These are phyloP conservation scores for Apophysomyces ossiformis DNA, from an alignment of 371 early-diverging fungal species.

Conservation along the genomic window DNA sequence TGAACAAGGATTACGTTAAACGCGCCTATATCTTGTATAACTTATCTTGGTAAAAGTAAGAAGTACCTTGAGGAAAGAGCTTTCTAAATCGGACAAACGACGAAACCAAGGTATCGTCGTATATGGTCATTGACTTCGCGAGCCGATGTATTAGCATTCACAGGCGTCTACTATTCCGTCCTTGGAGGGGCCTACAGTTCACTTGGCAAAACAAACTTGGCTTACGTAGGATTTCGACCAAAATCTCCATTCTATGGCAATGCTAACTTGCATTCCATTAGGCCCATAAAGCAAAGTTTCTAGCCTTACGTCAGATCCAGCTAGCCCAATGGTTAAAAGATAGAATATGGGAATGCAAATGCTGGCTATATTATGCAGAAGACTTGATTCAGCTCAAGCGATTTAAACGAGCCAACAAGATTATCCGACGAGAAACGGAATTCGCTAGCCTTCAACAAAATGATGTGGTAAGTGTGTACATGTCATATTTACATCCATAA, in stretches of 20 bases:
- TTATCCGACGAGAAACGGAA: conserved; percentile 32
- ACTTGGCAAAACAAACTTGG: conserved; percentile 44
- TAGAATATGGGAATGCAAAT: conserved; percentile 50
- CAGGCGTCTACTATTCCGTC: conserved; percentile 51
- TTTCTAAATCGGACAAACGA: not conserved
- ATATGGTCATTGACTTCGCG: conserved; percentile 37
- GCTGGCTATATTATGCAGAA: conserved; percentile 62
- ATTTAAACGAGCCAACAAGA: conserved; percentile 36
- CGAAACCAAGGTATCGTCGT: conserved; percentile 24
- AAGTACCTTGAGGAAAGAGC: not conserved
- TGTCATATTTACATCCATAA: not conserved
- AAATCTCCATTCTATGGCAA: not conserved
- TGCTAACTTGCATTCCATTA: conserved; percentile 7
- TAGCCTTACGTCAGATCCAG: conserved; percentile 51
- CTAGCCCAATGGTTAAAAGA: conserved; percentile 48
- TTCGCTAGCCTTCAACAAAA: conserved; percentile 27
- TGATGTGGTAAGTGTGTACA: conserved; percentile 31
- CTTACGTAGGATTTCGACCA: conserved; percentile 32
- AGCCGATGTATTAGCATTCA: conserved; percentile 41
- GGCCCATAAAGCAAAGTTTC: conserved; percentile 51
- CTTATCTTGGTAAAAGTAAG: conserved; percentile 15
- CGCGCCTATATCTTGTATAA: conserved; percentile 10
- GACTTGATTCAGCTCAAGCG: conserved; percentile 47
- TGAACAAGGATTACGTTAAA: conserved; percentile 8
- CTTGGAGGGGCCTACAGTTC: conserved; percentile 60